Percentiles rank a stretch among this genome's conserved stretches.
These are phyloP conservation scores for Tetrahymena thermophila DNA, from an alignment of 73 alveolate species.

Conservation along the genomic window DNA sequence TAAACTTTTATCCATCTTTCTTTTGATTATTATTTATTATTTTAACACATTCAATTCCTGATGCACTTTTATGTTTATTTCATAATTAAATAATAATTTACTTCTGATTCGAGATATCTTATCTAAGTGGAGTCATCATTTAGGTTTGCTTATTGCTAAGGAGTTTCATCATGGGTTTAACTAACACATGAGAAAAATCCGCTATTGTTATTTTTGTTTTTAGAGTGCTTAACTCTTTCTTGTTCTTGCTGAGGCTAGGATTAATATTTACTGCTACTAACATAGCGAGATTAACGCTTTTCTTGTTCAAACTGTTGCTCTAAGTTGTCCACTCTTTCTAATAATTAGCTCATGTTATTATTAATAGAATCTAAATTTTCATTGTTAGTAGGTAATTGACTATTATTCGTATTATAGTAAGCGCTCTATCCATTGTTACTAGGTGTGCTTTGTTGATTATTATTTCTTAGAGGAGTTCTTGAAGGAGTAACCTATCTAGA, in stretches of 20 bases:
- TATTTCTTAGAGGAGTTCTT: neutral
- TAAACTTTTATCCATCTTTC: no score
- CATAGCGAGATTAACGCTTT: neutral
- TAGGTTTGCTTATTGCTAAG: neutral
- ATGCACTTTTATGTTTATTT: no score
- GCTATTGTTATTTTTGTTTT: neutral
- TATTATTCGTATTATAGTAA: neutral
- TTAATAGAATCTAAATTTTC: neutral
- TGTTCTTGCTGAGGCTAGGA: neutral
- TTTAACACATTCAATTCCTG: neutral
- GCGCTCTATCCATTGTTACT: neutral
- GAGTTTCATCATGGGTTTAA: neutral
- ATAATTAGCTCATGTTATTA: neutral
- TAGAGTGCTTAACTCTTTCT: neutral
- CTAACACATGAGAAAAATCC: neutral
- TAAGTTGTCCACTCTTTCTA: neutral
- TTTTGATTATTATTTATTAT: no score
- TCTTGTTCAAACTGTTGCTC: neutral
- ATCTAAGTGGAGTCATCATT: neutral
- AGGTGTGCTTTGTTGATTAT: neutral
- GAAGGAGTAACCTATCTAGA: neutral
- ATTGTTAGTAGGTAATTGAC: neutral
- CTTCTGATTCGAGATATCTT: neutral
- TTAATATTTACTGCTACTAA: neutral
- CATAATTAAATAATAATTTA: neutral